phyloP scores from a whole-genome alignment of 495 filamentous ascomycete species.

The Penicilliopsis zonata region DNA sequence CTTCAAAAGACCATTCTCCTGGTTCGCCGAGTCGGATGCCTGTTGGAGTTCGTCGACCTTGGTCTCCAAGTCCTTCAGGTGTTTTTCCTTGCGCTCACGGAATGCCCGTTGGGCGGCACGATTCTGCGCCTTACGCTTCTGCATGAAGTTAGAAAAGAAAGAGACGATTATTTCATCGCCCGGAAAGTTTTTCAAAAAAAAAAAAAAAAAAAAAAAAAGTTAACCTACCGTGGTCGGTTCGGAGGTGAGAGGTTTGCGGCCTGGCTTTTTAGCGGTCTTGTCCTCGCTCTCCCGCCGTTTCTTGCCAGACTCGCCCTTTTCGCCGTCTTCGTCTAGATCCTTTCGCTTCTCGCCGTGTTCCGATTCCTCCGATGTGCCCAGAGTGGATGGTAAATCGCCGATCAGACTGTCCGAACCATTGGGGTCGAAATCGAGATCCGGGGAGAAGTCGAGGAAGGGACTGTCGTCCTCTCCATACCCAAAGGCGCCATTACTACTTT shows the following conservation, averaged over 20 bases:
- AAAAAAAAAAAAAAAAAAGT: slow-evolving; percentile 1
- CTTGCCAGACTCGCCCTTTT: slow-evolving; percentile 55
- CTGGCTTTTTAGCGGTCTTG: slow-evolving; percentile 82
- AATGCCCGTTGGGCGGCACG: slow-evolving; percentile 94
- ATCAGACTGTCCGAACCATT: slow-evolving; percentile 53
- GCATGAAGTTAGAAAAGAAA: slow-evolving; percentile 28
- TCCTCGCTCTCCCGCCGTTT: slow-evolving; percentile 74
- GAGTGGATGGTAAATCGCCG: slow-evolving; percentile 55
- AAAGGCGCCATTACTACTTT: slow-evolving; percentile 25
- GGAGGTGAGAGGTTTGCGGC: slow-evolving; percentile 86
- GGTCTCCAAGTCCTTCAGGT: slow-evolving; percentile 88
- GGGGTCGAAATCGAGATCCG: slow-evolving; percentile 62
- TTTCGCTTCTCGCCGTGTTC: slow-evolving; percentile 61
- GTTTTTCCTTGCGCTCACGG: slow-evolving; percentile 95
- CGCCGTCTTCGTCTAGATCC: slow-evolving; percentile 59
- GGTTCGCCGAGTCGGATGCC: slow-evolving; percentile 65
- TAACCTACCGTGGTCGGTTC: slow-evolving; percentile 85
- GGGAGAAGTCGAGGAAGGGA: slow-evolving; percentile 72
- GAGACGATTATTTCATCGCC: too few relatives aligned
- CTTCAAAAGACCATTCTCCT: slow-evolving; percentile 76
- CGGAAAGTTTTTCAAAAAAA: too few relatives aligned
- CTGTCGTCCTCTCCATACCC: slow-evolving; percentile 52
- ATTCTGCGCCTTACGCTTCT: slow-evolving; percentile 99
- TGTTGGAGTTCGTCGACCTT: slow-evolving; percentile 92
- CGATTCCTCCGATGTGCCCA: slow-evolving; percentile 39